A percentile compares a stretch with the other conserved stretches of the same genome.
These are phyloP conservation scores for Sarcocystis neurona DNA, from an alignment of 169 alveolate genomes.

Conservation along the genomic window DNA sequence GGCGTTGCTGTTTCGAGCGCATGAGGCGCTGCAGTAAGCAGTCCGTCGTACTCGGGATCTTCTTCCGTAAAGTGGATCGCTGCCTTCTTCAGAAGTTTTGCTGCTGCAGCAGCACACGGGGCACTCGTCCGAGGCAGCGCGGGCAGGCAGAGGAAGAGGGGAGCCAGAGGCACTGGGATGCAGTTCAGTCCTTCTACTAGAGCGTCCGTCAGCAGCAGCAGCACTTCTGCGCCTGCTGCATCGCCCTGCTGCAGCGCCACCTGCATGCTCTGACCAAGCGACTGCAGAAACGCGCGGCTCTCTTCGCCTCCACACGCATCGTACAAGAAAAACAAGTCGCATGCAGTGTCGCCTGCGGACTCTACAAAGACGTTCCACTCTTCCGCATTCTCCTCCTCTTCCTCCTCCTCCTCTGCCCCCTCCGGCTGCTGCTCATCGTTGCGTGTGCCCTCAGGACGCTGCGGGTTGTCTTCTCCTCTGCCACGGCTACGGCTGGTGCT, in stretches of 20 bases:
- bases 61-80: conserved; percentile 55
- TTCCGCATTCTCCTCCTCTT: background rate
- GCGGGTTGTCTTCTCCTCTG: too few species aligned
- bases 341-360: conserved; percentile 43
- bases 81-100: conserved; percentile 38
- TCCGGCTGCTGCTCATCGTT: too few species aligned
- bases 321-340: conserved; percentile 31
- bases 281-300: conserved; percentile 21
- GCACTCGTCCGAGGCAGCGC: conserved; percentile 30
- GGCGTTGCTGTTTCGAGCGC: background rate
- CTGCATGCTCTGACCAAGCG: conserved; percentile 26
- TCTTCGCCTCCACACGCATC: conserved; percentile 55
- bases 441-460: too few species aligned
- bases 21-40: background rate
- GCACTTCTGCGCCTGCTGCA: background rate
- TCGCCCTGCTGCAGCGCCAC: conserved; percentile 25
- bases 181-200: conserved; percentile 40
- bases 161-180: conserved; percentile 53
- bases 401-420: background rate
- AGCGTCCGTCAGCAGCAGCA: conserved; percentile 47
- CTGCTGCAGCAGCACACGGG: conserved; percentile 27
- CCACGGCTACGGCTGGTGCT: too few species aligned
- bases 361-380: conserved; percentile 34
- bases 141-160: conserved; percentile 36
- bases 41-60: conserved; percentile 37